Conservation (phyloP, 2,329 filamentous ascomycete genomes). For the Venturia asperata region DNA sequence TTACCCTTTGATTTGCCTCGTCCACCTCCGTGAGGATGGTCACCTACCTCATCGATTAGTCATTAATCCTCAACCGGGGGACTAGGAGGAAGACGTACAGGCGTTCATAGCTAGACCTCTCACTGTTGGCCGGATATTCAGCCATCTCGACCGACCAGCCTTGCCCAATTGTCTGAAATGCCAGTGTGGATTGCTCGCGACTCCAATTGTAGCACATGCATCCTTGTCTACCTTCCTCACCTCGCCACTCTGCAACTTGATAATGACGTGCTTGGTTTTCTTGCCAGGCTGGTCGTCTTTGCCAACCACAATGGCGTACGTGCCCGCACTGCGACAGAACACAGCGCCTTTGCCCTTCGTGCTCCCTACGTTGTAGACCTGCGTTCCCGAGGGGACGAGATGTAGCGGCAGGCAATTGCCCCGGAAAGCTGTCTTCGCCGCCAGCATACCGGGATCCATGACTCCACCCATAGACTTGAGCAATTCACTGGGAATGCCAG, state of each 20-base stretch:
- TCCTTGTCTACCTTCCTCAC: conserved; percentile 82
- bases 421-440: conserved; percentile 85
- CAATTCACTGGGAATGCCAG: conserved; percentile 80
- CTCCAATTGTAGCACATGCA: conserved; percentile 88
- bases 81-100: conserved; percentile 46
- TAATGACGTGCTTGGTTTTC: conserved; percentile 69
- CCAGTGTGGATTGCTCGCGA: conserved; percentile 87
- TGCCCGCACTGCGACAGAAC: conserved; percentile 91
- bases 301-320: conserved; percentile 78
- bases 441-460: conserved; percentile 90
- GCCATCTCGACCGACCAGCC: conserved; percentile 85
- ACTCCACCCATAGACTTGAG: conserved; percentile 87
- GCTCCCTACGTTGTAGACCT: conserved; percentile 82
- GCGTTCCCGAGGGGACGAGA: conserved; percentile 92
- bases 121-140: conserved; percentile 90
- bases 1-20: conserved; percentile 99
- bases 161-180: conserved; percentile 90
- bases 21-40: conserved; percentile 98
- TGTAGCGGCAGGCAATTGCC: conserved; percentile 93
- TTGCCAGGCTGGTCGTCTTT: conserved; percentile 68
- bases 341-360: conserved; percentile 67
- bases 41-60: conserved; percentile 31
- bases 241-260: conserved; percentile 88
- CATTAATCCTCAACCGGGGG: conserved; percentile 18
- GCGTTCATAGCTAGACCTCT: conserved; percentile 99